phyloP scores from a whole-genome alignment of 2,329 filamentous ascomycete genomes.

The Exserohilum rostratum region DNA sequence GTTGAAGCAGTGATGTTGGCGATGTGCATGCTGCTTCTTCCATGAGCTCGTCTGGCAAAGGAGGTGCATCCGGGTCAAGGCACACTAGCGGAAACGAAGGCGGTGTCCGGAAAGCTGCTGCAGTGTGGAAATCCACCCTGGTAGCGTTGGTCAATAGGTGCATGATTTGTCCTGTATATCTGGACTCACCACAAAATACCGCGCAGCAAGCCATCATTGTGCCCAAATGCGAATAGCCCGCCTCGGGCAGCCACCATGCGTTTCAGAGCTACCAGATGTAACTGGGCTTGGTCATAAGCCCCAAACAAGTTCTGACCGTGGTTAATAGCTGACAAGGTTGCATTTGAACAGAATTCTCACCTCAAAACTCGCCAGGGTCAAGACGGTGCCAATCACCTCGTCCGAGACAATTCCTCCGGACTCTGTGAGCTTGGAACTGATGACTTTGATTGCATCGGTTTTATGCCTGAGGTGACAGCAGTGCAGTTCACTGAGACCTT shows the following conservation, averaged over 20 bases:
- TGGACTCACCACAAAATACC: constrained; percentile 32
- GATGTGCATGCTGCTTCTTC: constrained; percentile 31
- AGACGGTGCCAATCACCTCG: constrained; percentile 30
- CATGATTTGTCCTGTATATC: background rate
- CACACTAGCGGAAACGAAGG: constrained; percentile 26
- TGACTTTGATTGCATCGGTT: constrained; percentile 31
- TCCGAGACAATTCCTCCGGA: constrained; percentile 25
- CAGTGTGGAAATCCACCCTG: constrained; percentile 37
- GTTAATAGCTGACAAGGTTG: background rate
- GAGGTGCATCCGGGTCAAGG: constrained; percentile 23
- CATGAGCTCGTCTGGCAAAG: constrained; percentile 24
- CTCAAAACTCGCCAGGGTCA: constrained; percentile 36
- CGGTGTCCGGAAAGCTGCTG: constrained; percentile 25
- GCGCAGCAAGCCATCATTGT: constrained; percentile 32
- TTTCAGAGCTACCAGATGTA: constrained; percentile 24
- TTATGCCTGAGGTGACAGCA: constrained; percentile 32
- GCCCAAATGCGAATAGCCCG: constrained; percentile 28
- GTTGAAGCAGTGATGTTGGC: constrained; percentile 29
- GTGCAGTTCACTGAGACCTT: constrained; percentile 13
- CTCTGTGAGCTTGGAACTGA: constrained; percentile 27
- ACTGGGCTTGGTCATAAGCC: constrained; percentile 30
- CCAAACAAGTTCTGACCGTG: constrained; percentile 29
- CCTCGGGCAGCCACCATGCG: constrained; percentile 32
- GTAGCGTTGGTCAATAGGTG: background rate
- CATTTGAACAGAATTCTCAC: constrained; percentile 5